Evolutionary conservation across 441 rosid species (phyloP).

Genomic region (Raphanus hybrid): DNA sequence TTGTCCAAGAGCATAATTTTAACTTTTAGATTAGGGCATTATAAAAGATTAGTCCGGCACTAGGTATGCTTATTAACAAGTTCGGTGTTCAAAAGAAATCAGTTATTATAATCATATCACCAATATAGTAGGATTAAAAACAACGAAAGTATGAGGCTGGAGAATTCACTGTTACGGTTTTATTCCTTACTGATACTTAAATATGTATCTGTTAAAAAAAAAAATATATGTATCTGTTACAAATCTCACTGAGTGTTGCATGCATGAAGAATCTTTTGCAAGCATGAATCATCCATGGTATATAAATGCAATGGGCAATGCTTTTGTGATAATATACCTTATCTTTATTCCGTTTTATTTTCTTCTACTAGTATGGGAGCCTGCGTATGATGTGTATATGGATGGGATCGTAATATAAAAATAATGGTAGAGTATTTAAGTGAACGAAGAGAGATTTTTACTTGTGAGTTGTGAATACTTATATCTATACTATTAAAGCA

Average conservation of each 20-base stretch:
- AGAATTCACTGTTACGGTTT: neutral
- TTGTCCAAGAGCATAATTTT: too few relatives aligned
- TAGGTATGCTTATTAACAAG: conserved; percentile 30
- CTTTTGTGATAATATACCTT: conserved; percentile 4
- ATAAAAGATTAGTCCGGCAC: too few relatives aligned
- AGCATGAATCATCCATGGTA: conserved; percentile 31
- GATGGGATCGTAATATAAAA: neutral
- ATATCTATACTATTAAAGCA: too few relatives aligned
- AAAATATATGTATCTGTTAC: neutral
- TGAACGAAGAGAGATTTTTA: too few relatives aligned
- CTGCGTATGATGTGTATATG: neutral
- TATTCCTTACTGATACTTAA: neutral
- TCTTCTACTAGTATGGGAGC: neutral
- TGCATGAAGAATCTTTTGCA: conserved; percentile 21
- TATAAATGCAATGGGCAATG: conserved; percentile 20
- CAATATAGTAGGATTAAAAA: neutral
- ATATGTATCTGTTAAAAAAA: neutral
- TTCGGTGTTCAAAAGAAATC: conserved; percentile 30
- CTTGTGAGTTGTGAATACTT: too few relatives aligned
- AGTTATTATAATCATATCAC: neutral
- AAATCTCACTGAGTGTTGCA: conserved; percentile 9
- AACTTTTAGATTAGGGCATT: too few relatives aligned
- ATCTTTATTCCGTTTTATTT: conserved; percentile 1
- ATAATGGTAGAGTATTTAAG: too few relatives aligned
- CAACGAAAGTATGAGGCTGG: neutral